phyloP scores from a whole-genome alignment of 2,329 filamentous ascomycete genomes.

The Esteya vermicola region DNA sequence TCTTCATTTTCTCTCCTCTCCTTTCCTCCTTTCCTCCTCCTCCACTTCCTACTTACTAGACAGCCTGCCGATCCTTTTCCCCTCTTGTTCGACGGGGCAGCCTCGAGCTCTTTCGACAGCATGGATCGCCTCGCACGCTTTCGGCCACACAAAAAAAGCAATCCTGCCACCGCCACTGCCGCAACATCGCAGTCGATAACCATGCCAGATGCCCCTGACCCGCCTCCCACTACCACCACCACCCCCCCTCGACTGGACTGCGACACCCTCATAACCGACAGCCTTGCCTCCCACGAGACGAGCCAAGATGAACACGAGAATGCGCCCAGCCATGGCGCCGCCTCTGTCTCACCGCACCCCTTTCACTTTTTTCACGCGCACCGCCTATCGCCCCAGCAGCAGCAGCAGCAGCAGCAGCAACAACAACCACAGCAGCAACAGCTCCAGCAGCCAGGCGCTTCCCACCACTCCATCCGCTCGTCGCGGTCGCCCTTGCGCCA shows the following conservation, averaged over 20 bases:
- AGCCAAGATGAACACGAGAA: too few species aligned
- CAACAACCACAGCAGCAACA: neutral
- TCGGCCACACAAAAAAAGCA: constrained; percentile 16
- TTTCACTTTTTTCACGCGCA: too few species aligned
- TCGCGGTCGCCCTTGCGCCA: neutral
- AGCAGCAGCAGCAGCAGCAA: neutral
- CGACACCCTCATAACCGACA: too few species aligned
- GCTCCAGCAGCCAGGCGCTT: neutral
- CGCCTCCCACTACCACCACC: neutral
- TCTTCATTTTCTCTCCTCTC: neutral
- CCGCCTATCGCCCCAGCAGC: neutral
- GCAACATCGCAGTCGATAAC: neutral
- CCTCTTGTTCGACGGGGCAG: neutral
- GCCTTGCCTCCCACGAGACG: too few species aligned
- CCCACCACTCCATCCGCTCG: neutral
- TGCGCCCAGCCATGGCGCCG: too few species aligned
- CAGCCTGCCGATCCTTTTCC: neutral
- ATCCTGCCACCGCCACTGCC: constrained; percentile 6
- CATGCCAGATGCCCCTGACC: neutral
- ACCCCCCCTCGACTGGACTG: too few species aligned
- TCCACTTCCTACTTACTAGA: neutral
- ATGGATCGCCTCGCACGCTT: constrained; percentile 19
- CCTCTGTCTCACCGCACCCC: too few species aligned
- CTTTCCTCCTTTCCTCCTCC: neutral
- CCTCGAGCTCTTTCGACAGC: neutral